Evolutionary conservation across 1,284 basidiomycete genomes (phyloP).

Genomic region (Schizophyllum commune): DNA sequence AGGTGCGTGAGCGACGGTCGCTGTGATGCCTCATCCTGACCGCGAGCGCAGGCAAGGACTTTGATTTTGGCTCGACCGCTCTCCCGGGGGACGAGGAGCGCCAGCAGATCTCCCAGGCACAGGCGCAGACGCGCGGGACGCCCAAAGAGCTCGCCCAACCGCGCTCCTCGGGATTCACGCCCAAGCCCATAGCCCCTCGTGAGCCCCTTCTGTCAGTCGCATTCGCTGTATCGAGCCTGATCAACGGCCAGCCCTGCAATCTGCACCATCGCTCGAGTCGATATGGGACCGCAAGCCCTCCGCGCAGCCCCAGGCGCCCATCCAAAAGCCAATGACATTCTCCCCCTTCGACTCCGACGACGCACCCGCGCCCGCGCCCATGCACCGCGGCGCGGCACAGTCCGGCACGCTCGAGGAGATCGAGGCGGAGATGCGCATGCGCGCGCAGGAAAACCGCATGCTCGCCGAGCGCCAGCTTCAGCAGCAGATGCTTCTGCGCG

Average conservation of each 20-base stretch:
- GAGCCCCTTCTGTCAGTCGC: neutral
- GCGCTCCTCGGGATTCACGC: neutral
- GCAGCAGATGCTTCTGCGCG: constrained; percentile 19
- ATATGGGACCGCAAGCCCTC: constrained; percentile 66
- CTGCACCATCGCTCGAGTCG: constrained; percentile 42
- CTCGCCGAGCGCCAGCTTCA: constrained; percentile 19
- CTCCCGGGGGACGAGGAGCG: constrained; percentile 23
- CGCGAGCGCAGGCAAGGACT: constrained; percentile 70
- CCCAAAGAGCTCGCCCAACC: neutral
- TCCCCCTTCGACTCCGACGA: constrained; percentile 23
- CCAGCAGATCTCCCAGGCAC: neutral
- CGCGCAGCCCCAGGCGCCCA: constrained; percentile 18
- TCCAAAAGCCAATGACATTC: constrained; percentile 21
- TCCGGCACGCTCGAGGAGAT: constrained; percentile 83
- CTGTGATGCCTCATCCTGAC: neutral
- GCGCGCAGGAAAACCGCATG: constrained; percentile 36
- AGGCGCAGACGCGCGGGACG: constrained; percentile 3
- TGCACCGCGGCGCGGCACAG: constrained; percentile 34
- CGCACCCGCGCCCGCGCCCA: constrained; percentile 17
- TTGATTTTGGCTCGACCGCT: constrained; percentile 68
- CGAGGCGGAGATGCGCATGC: constrained; percentile 80
- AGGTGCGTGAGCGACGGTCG: constrained; percentile 39
- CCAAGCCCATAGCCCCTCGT: constrained; percentile 2
- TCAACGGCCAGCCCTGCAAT: neutral
- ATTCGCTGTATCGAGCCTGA: neutral